Evolutionary conservation across 495 filamentous ascomycete species (phyloP).

Genomic region (Margaritispora aquatica): DNA sequence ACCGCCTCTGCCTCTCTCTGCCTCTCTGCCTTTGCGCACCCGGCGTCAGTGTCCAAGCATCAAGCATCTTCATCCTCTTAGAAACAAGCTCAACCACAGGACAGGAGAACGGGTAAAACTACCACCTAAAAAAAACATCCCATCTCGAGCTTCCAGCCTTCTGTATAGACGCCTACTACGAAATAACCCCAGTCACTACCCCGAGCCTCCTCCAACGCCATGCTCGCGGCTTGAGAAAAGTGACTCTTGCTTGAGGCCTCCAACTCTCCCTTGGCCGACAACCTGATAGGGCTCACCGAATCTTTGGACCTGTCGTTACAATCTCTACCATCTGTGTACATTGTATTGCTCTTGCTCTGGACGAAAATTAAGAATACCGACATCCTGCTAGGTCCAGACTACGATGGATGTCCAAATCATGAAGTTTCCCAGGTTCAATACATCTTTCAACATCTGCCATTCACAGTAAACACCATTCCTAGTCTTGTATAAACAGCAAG

Average conservation of each 20-base stretch:
- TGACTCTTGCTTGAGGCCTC: conserved; percentile 11
- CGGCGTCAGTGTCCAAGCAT: neutral
- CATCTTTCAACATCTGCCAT: conserved; percentile 14
- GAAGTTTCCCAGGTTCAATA: conserved; percentile 16
- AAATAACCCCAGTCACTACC: neutral
- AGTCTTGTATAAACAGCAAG: conserved; percentile 9
- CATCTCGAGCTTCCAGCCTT: neutral
- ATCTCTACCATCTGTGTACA: neutral
- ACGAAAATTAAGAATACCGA: conserved; percentile 5
- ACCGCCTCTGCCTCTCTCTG: neutral
- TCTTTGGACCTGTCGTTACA: neutral
- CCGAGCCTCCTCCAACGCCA: conserved; percentile 3
- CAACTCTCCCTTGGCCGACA: conserved; percentile 8
- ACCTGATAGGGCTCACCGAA: conserved; percentile 20
- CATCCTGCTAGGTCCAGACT: conserved; percentile 1
- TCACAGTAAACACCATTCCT: conserved; percentile 2
- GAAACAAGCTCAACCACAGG: too few species aligned
- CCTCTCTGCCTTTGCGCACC: too few species aligned
- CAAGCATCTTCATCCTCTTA: conserved; percentile 7
- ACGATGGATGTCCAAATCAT: conserved; percentile 26
- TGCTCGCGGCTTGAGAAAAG: conserved; percentile 17
- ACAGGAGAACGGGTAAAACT: too few species aligned
- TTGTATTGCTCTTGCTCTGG: neutral
- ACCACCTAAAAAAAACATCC: neutral
- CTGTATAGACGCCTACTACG: neutral